Percentiles rank a stretch among this genome's conserved stretches.
These are phyloP conservation scores for Asterionellopsis glacialis DNA, from an alignment of 108 stramenopile genomes.

Conservation along the genomic window DNA sequence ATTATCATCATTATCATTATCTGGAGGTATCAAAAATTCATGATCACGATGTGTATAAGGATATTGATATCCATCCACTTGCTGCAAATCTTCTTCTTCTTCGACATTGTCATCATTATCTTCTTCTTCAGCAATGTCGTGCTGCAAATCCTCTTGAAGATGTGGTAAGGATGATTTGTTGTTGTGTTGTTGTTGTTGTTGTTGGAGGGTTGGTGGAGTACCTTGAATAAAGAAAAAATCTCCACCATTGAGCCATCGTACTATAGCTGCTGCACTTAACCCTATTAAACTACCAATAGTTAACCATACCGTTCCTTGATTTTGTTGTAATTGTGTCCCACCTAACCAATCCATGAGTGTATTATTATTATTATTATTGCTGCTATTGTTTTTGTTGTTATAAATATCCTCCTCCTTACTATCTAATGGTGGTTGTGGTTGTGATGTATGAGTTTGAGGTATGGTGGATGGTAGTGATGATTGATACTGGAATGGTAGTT, in stretches of 20 bases:
- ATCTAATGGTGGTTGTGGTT: not conserved
- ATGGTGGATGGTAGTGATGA: not conserved
- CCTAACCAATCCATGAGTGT: too few species aligned
- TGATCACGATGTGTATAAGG: too few species aligned
- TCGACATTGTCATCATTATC: not conserved
- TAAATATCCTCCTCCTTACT: not conserved
- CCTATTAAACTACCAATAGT: slow-evolving; percentile 40
- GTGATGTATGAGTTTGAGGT: slow-evolving; percentile 2
- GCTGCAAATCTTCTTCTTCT: slow-evolving; percentile 1
- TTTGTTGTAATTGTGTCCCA: too few species aligned
- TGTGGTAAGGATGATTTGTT: too few species aligned
- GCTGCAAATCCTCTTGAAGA: not conserved
- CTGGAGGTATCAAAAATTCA: not conserved
- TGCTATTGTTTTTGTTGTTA: too few species aligned
- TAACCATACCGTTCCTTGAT: too few species aligned
- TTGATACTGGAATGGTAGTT: too few species aligned
- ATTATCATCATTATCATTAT: slow-evolving; percentile 1
- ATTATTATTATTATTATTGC: too few species aligned
- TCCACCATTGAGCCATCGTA: slow-evolving; percentile 85
- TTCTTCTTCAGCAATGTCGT: not conserved
- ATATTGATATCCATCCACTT: not conserved
- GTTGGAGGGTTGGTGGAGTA: slow-evolving; percentile 45
- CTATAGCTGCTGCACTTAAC: slow-evolving; percentile 53
- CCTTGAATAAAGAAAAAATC: slow-evolving; percentile 79
- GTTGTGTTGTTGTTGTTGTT: not conserved